Evolutionary conservation across 257 asterid species (phyloP), one percentile per base, ranked within the genome.

Genomic region (Schizonepeta tenuifolia): DNA sequence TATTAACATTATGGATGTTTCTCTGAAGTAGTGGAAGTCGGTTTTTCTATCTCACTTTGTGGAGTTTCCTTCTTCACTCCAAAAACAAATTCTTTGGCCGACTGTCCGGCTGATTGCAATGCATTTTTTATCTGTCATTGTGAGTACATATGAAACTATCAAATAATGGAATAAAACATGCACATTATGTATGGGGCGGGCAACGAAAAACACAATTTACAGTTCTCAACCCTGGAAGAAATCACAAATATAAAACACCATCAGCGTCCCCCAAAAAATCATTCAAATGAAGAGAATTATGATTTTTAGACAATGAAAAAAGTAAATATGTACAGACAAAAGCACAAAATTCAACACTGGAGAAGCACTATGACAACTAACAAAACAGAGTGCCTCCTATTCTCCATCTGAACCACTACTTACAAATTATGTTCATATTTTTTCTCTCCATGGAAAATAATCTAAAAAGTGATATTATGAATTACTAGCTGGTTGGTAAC

Each of bases 101-200:
- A 91, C 12, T 65, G 77, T 78, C 89, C 81, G 22, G 86, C 92
- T 54, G 96, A 91, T 54, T 67, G 28, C 79, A 94, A 81, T 49
- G 82, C 84, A 6, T 83, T 83, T 72, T 80, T 94, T 60, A 94
- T 82, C 98, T 91, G 91, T 65, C 80, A 79, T 70, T 55, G 58
- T 41, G 69, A 35, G 40, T 17, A 75, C 31, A 62, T 20, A 44
- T 18, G 31, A 33, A 22, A 58, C 44, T 13, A 82, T 63, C 13
- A 79, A 75, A 33, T 7, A 0, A 72, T 17, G 60, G 40, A 43
- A 28, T 17, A 49, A 31, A 17, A 68, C 31, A 18, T n/a, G 44
- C 8, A 21, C 46, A 61, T 38, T 17, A 70, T 21, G 51, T 61
- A 44, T 58, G 47, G 54, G 64, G 49, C 24, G 24, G 67, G 28